Base-by-base conservation (phyloP, 2,329 filamentous ascomycete species). In the Cadophora sp. region DNA sequence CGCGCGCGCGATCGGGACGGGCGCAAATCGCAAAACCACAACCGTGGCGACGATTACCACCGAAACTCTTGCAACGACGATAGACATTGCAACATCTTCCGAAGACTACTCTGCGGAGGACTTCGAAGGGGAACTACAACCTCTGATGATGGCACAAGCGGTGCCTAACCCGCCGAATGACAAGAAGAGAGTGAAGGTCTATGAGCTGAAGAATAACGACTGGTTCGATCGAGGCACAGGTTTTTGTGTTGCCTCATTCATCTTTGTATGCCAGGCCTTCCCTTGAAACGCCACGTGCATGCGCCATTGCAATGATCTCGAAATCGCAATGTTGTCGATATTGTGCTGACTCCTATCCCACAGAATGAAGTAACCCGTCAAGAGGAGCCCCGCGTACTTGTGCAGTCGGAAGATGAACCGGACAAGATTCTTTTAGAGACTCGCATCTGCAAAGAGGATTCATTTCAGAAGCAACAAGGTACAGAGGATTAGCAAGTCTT, bases 211-310 rank as follows among this genome's bases (percentile, higher is more conserved):
- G 80, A 94, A 97, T 83, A 97, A 97, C 86, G 96, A 98, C 88
- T 99, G 96, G 96, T 97, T 95, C 79, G 96, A 99, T 82, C 88
- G 95, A 77, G 96, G 96, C 72, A 99, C 96, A 59, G 96, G 96
- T 71, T 97, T 97, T 81, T 98, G 96, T 80, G 92, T 89, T 69
- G 94, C 94, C 59, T 65, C 69, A 5, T 78, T 75, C 59, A 64
- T 73, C 29, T 71, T 74, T 59, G 77, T 78, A 76, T 55, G 76
- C 73, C 50, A 24, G 24, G 19, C 19, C 8, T 26, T 40, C 19
- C 27, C 53, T 43, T 34, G 26, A 29, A 19, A 22, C 12, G 24
- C 56, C 65, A 24, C 55, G 59, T n/a, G 48, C 62, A 62, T 51
- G 62, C 59, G 66, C 59, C 56, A 51, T 53, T 27, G 55, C 31